phyloP scores from a whole-genome alignment of 2,329 filamentous ascomycete species.

The Trichoderma gracile region DNA sequence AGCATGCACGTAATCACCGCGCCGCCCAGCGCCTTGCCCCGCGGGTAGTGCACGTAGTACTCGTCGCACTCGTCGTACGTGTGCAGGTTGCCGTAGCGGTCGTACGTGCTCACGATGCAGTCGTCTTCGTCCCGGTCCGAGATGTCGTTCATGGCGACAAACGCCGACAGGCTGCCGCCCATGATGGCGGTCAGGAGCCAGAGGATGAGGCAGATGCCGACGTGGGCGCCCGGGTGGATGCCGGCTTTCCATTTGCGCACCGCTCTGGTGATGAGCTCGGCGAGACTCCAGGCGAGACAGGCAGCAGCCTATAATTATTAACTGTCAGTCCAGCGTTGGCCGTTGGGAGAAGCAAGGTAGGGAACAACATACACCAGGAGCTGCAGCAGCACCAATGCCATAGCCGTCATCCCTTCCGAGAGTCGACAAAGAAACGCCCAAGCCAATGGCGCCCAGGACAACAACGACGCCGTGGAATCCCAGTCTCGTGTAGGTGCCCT shows the following conservation, averaged over 20 bases:
- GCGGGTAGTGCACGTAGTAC: neutral
- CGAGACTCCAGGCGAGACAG: slow-evolving; percentile 42
- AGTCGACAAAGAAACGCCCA: slow-evolving; percentile 27
- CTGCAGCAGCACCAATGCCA: neutral
- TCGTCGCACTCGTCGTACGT: neutral
- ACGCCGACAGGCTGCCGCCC: slow-evolving; percentile 31
- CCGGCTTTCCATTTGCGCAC: slow-evolving; percentile 38
- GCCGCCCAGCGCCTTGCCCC: slow-evolving; percentile 25
- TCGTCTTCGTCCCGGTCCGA: slow-evolving; percentile 16
- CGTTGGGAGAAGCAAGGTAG: too few relatives aligned
- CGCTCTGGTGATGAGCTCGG: slow-evolving; percentile 43
- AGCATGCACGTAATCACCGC: slow-evolving; percentile 33
- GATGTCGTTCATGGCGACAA: neutral
- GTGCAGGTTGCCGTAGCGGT: neutral
- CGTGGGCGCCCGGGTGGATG: slow-evolving; percentile 48
- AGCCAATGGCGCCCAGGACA: slow-evolving; percentile 33
- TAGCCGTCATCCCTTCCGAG: neutral
- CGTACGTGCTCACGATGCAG: slow-evolving; percentile 21
- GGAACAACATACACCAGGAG: neutral
- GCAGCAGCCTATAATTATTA: slow-evolving; percentile 36
- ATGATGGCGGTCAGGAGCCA: slow-evolving; percentile 40
- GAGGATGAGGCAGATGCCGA: slow-evolving; percentile 46
- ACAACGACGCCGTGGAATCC: slow-evolving; percentile 35
- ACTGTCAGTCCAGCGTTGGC: neutral
- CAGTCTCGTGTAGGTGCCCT: slow-evolving; percentile 33